Conservation (phyloP, 768 basidiomycete species). For the Termitomyces sp. region DNA sequence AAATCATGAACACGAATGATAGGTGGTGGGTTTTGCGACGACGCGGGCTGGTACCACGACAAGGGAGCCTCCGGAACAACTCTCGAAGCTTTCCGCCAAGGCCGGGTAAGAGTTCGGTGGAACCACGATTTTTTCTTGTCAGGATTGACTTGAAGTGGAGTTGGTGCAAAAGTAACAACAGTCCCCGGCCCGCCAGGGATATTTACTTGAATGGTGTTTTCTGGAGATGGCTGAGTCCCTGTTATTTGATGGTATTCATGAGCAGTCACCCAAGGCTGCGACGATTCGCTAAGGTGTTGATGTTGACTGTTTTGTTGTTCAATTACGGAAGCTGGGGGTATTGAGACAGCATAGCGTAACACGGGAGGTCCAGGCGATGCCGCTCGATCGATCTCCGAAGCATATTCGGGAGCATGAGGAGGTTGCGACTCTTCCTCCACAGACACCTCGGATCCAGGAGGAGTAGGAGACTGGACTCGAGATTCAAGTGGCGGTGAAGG, state of each 20-base stretch:
- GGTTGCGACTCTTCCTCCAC: neutral
- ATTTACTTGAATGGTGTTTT: constrained; percentile 9
- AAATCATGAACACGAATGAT: constrained; percentile 21
- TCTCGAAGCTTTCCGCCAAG: constrained; percentile 15
- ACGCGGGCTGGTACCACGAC: constrained; percentile 30
- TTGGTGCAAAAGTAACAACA: constrained; percentile 12
- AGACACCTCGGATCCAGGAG: neutral
- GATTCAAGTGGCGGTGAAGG: neutral
- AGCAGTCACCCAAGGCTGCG: constrained; percentile 38
- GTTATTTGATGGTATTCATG: constrained; percentile 27
- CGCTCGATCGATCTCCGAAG: neutral
- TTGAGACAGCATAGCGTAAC: constrained; percentile 27
- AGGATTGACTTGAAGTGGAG: constrained; percentile 18
- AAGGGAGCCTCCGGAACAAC: constrained; percentile 11
- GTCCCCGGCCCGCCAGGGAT: neutral
- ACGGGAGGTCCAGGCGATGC: constrained; percentile 22
- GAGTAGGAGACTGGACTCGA: constrained; percentile 3
- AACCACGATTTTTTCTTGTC: constrained; percentile 39
- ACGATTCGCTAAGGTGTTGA: constrained; percentile 18
- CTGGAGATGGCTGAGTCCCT: constrained; percentile 13
- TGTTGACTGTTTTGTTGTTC: constrained; percentile 20
- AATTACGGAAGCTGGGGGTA: constrained; percentile 30
- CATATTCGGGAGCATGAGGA: neutral
- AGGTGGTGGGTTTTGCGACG: constrained; percentile 3
- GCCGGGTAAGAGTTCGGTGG: constrained; percentile 32